Evolutionary conservation across 164 flowering plant species (phyloP), one percentile per base, ranked within the genome.

Genomic region (Stephania yunnanensis): DNA sequence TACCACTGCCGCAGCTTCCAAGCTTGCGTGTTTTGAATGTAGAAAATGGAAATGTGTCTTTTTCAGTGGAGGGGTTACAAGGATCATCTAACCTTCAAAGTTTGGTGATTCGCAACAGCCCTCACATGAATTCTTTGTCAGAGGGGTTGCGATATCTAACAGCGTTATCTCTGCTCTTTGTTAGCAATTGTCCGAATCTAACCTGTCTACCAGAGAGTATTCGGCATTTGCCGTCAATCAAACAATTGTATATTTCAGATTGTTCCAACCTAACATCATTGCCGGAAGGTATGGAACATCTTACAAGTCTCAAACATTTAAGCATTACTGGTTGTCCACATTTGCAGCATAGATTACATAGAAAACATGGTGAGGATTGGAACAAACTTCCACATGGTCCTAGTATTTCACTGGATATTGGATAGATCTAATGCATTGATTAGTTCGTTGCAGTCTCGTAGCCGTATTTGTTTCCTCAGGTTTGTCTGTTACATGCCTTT

Each of bases 191-290:
- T 7, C 65, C 65, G 7, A 58, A 19, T 20, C 65, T 58, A 58
- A 58, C 65, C 65, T 58, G 22, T 58, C 22, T 58, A 58, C 65
- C 65, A 58, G n/a, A 19, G 65, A 58, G 20, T 58, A 58, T 58
- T n/a, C 65, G n/a, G 20, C 65, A 58, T 58, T 58, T 58, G 65
- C 20, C 65, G n/a, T 58, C 65, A 58, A 58, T 58, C 22, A 17
- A n/a, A 17, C 22, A 58, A 58, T 17, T 58, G 46, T 22, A 20
- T 8, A 30, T 72, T 55, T 1, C 2, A 6, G 45, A 55, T 29
- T 72, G 74, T 6, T 48, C 48, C 22, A 72, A 50, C 11, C 66
- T 72, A 20, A 58, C 4, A 12, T 69, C 71, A 12, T 69, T 69
- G 50, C 71, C 71, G 19, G 65, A 58, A 58, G 65, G 22, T 1